Evolutionary conservation across 257 asterid genomes (phyloP).

Genomic region (Paulownia fortunei): DNA sequence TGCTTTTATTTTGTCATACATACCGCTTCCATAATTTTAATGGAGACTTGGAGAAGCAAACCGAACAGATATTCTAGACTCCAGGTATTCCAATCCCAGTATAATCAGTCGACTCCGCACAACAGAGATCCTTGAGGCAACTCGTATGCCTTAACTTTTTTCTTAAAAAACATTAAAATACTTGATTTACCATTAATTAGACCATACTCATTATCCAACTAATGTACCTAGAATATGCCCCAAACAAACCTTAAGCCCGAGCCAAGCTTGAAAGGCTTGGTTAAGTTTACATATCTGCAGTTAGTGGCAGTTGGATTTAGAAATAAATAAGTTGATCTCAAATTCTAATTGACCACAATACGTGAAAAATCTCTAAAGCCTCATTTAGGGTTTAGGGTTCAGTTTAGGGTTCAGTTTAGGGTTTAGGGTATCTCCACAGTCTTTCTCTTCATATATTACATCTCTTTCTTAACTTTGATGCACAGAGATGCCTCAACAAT

Average conservation of each 20-base stretch:
- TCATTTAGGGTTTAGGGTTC: too few relatives aligned
- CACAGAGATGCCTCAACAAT: too few relatives aligned
- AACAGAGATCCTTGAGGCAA: neutral
- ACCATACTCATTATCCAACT: neutral
- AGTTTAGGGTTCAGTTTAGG: too few relatives aligned
- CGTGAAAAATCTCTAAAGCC: neutral
- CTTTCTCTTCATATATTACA: too few relatives aligned
- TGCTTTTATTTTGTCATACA: neutral
- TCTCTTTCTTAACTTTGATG: too few relatives aligned
- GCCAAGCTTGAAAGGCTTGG: neutral
- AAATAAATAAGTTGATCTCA: neutral
- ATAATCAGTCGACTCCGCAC: neutral
- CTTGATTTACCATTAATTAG: neutral
- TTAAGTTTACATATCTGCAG: neutral
- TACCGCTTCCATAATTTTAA: too few relatives aligned
- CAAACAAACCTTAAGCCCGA: neutral
- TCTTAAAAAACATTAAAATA: too few relatives aligned
- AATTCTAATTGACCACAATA: neutral
- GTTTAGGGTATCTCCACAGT: too few relatives aligned
- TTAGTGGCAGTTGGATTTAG: neutral
- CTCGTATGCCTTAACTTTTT: neutral
- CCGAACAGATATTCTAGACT: neutral
- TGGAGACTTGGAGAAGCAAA: too few relatives aligned
- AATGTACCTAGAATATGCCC: neutral
- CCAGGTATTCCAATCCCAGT: neutral